Evolutionary conservation across 148 eudicot species (phyloP).

Genomic region (Rhododendron griersonianum): DNA sequence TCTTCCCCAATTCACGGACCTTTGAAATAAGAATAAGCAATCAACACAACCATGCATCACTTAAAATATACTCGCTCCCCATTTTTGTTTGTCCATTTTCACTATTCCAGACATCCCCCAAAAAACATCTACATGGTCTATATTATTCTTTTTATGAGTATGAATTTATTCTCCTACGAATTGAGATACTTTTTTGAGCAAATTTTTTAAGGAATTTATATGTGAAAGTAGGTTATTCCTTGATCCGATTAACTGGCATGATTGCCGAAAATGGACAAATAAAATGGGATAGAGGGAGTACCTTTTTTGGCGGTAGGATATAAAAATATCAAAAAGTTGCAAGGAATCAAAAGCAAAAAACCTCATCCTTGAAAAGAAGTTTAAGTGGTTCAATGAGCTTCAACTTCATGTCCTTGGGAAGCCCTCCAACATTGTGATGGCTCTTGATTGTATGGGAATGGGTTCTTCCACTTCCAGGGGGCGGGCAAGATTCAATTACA

Average conservation of each 20-base stretch:
- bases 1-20: constrained; percentile 91
- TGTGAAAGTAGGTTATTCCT: neutral
- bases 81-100: neutral
- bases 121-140: neutral
- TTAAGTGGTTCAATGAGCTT: constrained; percentile 96
- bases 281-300: neutral
- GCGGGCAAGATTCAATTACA: constrained; percentile 96
- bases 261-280: neutral
- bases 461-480: constrained; percentile 92
- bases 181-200: neutral
- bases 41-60: constrained; percentile 1
- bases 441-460: constrained; percentile 98
- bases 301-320: neutral
- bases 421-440: constrained; percentile 98
- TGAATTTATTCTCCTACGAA: neutral
- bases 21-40: constrained; percentile 10
- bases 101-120: neutral
- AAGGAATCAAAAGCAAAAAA: constrained; percentile 15
- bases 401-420: constrained; percentile 95
- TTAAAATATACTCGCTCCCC: neutral
- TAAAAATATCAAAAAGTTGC: neutral
- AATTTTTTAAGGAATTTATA: neutral
- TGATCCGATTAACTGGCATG: neutral
- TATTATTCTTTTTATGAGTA: neutral
- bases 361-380: constrained; percentile 95